These are phyloP conservation scores for Ganoderma boninense DNA, from an alignment of 1,284 basidiomycete genomes.

Conservation along the genomic window DNA sequence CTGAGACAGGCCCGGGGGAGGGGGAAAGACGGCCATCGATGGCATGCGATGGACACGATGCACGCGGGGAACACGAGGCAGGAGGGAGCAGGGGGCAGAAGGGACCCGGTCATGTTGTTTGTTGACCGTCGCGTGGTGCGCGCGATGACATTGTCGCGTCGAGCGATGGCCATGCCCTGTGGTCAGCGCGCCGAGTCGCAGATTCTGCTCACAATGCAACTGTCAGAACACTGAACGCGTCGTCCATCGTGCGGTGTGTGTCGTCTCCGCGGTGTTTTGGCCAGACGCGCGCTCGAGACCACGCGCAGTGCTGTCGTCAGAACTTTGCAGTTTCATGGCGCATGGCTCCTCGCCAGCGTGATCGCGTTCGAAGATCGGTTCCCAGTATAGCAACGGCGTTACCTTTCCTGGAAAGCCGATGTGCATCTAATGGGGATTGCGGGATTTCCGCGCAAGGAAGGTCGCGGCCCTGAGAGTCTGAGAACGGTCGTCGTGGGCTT, in stretches of 20 bases:
- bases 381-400: neutral
- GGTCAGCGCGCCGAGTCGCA: neutral
- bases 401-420: neutral
- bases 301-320: neutral
- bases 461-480: constrained; percentile 2
- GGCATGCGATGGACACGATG: neutral
- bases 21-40: neutral
- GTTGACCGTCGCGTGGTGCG: constrained; percentile 2
- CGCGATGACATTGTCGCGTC: constrained; percentile 7
- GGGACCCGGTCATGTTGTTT: neutral
- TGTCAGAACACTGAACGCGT: neutral
- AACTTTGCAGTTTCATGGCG: neutral
- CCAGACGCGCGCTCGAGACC: neutral
- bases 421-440: neutral
- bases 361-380: neutral
- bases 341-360: neutral
- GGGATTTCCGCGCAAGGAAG: neutral
- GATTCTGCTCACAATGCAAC: neutral
- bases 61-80: constrained; percentile 3
- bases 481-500: constrained; percentile 1
- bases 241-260: neutral
- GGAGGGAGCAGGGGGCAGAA: too few relatives aligned
- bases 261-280: constrained; percentile 1
- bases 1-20: neutral
- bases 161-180: neutral